Conservation (phyloP, 768 basidiomycete species). For the Collybia sordida region DNA sequence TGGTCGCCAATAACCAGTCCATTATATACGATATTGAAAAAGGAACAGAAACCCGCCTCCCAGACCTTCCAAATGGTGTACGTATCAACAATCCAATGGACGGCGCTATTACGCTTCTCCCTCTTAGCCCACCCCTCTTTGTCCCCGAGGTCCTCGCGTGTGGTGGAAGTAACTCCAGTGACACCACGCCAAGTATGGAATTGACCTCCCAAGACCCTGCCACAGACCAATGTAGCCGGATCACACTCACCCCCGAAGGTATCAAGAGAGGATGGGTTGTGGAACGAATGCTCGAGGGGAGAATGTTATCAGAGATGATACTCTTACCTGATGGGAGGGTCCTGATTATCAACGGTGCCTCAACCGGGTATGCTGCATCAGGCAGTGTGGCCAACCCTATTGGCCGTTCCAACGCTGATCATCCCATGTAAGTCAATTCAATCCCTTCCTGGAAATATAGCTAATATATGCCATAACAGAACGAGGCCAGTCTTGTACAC, state of each 20-base stretch:
- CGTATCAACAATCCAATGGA: slow-evolving; percentile 40
- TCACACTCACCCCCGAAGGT: slow-evolving; percentile 39
- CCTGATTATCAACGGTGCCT: slow-evolving; percentile 43
- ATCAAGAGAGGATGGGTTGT: slow-evolving; percentile 45
- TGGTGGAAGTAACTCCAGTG: slow-evolving; percentile 33
- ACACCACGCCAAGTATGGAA: slow-evolving; percentile 23
- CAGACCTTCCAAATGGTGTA: slow-evolving; percentile 43
- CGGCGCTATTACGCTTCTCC: slow-evolving; percentile 34
- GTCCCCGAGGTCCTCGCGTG: slow-evolving; percentile 45
- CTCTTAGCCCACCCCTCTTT: slow-evolving; percentile 32
- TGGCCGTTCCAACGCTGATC: slow-evolving; percentile 23
- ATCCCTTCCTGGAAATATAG: neutral
- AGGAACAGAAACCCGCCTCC: slow-evolving; percentile 36
- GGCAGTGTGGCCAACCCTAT: slow-evolving; percentile 27
- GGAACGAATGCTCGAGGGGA: slow-evolving; percentile 41
- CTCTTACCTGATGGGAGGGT: slow-evolving; percentile 40
- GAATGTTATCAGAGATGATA: slow-evolving; percentile 36
- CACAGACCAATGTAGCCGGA: slow-evolving; percentile 39
- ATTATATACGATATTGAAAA: slow-evolving; percentile 42
- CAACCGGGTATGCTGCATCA: slow-evolving; percentile 40
- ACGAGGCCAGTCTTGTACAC: slow-evolving; percentile 47
- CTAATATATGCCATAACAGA: slow-evolving; percentile 21
- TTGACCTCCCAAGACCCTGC: slow-evolving; percentile 39
- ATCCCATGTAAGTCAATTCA: slow-evolving; percentile 14
- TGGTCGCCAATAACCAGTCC: slow-evolving; percentile 39